A percentile compares a stretch with the other conserved stretches of the same genome.
Evolutionary conservation across 2,329 filamentous ascomycete species (phyloP).

Genomic region (Rhynchosporium agropyri): DNA sequence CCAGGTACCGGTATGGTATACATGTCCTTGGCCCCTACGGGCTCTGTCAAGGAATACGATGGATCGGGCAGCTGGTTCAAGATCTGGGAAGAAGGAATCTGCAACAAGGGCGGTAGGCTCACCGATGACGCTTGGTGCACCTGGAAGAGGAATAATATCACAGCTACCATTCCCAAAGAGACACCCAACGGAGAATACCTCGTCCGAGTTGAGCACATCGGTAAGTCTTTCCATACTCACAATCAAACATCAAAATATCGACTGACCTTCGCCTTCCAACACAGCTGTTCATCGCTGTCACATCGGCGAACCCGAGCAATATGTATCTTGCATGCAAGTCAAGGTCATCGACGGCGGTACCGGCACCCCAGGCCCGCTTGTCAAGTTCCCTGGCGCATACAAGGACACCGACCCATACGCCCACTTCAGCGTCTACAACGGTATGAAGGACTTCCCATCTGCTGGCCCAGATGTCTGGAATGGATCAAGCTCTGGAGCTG

Average conservation of each 20-base stretch:
- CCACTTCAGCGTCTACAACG: constrained; percentile 21
- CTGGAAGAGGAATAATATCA: constrained; percentile 4
- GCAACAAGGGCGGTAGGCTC: constrained; percentile 22
- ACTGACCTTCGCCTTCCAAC: constrained; percentile 5
- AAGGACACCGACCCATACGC: constrained; percentile 40
- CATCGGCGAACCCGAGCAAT: constrained; percentile 15
- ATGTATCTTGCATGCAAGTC: constrained; percentile 47
- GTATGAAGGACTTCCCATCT: constrained; percentile 6
- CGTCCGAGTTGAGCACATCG: constrained; percentile 44
- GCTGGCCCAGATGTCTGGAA: constrained; percentile 35
- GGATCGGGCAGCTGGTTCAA: constrained; percentile 36
- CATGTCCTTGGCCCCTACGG: constrained; percentile 29
- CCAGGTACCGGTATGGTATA: constrained; percentile 30
- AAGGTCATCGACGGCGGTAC: constrained; percentile 47
- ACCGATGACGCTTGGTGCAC: constrained; percentile 16
- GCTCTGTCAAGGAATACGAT: constrained; percentile 29
- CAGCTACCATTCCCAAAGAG: constrained; percentile 41
- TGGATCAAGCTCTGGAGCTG: constrained; percentile 11
- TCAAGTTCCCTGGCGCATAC: constrained; percentile 45
- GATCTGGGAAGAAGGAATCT: constrained; percentile 30
- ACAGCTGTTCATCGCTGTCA: constrained; percentile 13
- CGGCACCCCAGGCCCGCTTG: constrained; percentile 43
- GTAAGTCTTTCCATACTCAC: constrained; percentile 21
- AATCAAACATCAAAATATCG: not conserved
- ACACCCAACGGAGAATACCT: constrained; percentile 45